Percentiles rank a stretch among this genome's conserved stretches.
These are phyloP conservation scores for Oehlia diaphana DNA, from an alignment of 192 early-diverging fungal genomes.

Conservation along the genomic window DNA sequence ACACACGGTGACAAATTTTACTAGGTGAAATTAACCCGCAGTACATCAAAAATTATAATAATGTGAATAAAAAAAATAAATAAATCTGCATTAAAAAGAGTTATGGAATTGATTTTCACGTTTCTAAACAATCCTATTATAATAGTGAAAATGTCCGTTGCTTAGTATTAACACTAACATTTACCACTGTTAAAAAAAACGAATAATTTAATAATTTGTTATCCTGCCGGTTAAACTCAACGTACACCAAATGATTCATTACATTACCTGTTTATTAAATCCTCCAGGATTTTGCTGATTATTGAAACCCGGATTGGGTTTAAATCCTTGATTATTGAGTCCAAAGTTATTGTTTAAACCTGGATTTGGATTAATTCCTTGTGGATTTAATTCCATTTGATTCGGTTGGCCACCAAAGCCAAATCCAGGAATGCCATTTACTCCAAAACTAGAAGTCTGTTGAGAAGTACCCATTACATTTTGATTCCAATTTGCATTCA, in stretches of 20 bases:
- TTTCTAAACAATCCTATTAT: too few species aligned
- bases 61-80: too few species aligned
- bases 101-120: too few species aligned
- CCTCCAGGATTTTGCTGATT: not conserved
- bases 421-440: not conserved
- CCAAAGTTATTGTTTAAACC: not conserved
- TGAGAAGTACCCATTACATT: not conserved
- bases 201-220: not conserved
- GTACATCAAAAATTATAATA: too few species aligned
- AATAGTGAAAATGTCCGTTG: too few species aligned
- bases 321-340: conserved; percentile 18
- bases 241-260: not conserved
- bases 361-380: not conserved
- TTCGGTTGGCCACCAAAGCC: not conserved
- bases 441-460: not conserved
- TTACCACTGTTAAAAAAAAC: not conserved
- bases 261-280: not conserved
- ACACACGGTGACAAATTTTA: too few species aligned
- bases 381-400: not conserved
- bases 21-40: too few species aligned
- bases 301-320: not conserved
- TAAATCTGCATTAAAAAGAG: too few species aligned
- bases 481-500: conserved; percentile 2
- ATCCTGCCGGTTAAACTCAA: not conserved
- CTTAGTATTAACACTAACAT: too few species aligned